A percentile compares a stretch with the other conserved stretches of the same genome.
Conservation (phyloP, 164 flowering plant genomes). For the Euptelea pleiosperma region DNA sequence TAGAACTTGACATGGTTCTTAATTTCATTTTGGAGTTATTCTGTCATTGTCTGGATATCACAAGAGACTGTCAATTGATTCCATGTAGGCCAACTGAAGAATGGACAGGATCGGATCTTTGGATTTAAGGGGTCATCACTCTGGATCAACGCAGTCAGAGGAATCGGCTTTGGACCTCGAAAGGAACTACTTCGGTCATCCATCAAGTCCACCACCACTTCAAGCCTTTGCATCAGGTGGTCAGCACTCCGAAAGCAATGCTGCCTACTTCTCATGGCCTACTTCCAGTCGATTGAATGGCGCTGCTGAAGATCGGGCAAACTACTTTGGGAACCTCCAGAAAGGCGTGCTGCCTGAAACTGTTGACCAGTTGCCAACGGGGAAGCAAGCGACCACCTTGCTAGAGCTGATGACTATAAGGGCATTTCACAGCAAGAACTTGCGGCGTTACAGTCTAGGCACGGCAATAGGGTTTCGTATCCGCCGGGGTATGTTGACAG, state of each 20-base stretch:
- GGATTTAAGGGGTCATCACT: slow-evolving; percentile 50
- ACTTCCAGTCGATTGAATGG: slow-evolving; percentile 66
- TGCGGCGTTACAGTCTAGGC: slow-evolving; percentile 83
- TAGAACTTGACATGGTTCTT: neutral
- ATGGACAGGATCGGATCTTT: slow-evolving; percentile 45
- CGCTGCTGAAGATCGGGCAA: slow-evolving; percentile 85
- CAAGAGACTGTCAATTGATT: slow-evolving; percentile 11
- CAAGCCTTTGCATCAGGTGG: slow-evolving; percentile 69
- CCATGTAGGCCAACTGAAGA: slow-evolving; percentile 36
- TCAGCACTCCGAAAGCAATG: slow-evolving; percentile 77
- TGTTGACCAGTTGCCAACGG: slow-evolving; percentile 64
- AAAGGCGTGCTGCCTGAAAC: slow-evolving; percentile 83
- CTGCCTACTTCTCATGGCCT: slow-evolving; percentile 97
- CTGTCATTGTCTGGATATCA: neutral
- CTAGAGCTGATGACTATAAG: slow-evolving; percentile 94
- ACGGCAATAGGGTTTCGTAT: slow-evolving; percentile 92
- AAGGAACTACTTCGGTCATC: slow-evolving; percentile 48
- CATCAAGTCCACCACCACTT: slow-evolving; percentile 60
- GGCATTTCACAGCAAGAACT: slow-evolving; percentile 92
- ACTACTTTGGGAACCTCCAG: slow-evolving; percentile 86
- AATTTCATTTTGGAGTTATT: neutral
- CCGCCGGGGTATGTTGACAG: slow-evolving; percentile 63
- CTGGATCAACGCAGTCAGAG: slow-evolving; percentile 74
- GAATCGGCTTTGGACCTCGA: slow-evolving; percentile 85
- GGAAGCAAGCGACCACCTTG: slow-evolving; percentile 85